These are phyloP conservation scores for Verticillium longisporum DNA, from an alignment of 2,329 filamentous ascomycete genomes.

Conservation along the genomic window DNA sequence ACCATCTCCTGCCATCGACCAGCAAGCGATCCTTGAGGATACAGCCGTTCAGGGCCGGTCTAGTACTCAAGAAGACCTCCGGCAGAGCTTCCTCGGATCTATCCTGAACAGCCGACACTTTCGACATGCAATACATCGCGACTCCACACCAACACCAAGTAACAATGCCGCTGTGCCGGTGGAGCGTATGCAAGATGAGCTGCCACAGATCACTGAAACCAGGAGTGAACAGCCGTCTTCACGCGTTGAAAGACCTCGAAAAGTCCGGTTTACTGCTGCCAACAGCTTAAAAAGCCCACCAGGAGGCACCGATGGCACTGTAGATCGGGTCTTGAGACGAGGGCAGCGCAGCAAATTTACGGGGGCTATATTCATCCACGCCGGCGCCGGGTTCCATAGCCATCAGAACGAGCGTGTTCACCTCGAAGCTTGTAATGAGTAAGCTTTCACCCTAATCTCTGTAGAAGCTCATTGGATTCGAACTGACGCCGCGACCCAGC, in stretches of 20 bases:
- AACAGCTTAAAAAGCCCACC: not conserved
- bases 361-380: conserved; percentile 88
- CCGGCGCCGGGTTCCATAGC: conserved; percentile 91
- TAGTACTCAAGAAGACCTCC: not conserved
- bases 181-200: not conserved
- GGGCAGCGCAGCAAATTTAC: conserved; percentile 28
- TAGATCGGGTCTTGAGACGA: conserved; percentile 30
- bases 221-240: not conserved
- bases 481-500: conserved; percentile 35
- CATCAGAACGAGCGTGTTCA: conserved; percentile 78
- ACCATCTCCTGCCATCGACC: not conserved
- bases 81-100: not conserved
- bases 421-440: conserved; percentile 83
- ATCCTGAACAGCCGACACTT: not conserved
- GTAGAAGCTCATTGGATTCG: not conserved
- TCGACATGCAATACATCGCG: not conserved
- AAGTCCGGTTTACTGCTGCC: not conserved
- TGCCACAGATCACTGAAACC: not conserved
- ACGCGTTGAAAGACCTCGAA: not conserved
- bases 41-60: not conserved
- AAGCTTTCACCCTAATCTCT: conserved; percentile 27
- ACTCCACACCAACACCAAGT: not conserved
- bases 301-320: conserved; percentile 29
- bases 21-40: not conserved
- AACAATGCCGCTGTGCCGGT: not conserved